Evolutionary conservation across 441 rosid species (phyloP).

Genomic region (Raphanus hybrid): DNA sequence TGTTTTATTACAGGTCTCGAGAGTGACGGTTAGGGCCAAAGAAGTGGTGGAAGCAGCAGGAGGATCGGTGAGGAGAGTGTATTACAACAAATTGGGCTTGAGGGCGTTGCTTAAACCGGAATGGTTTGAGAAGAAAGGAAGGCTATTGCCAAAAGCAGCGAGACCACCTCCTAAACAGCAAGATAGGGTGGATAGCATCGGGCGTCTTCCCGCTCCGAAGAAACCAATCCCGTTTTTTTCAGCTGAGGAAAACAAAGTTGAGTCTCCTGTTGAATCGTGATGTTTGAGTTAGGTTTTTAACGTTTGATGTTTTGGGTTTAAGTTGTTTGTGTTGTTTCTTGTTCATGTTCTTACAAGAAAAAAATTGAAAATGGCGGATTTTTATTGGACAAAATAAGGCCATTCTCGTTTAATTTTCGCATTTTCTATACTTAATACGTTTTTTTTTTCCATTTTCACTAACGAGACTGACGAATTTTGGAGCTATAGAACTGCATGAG

Average conservation of each 20-base stretch:
- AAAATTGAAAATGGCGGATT: neutral
- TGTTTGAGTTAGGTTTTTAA: neutral
- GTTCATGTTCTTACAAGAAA: neutral
- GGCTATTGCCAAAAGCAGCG: conserved; percentile 83
- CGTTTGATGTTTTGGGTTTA: neutral
- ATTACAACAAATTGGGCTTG: conserved; percentile 87
- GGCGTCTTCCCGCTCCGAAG: conserved; percentile 88
- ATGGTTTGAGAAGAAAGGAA: conserved; percentile 99
- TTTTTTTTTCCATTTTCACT: no score
- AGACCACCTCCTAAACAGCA: conserved; percentile 89
- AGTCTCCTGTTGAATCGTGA: conserved; percentile 45
- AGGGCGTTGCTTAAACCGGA: conserved; percentile 88
- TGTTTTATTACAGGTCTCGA: conserved; percentile 62
- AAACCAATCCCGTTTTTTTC: conserved; percentile 77
- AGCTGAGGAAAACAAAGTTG: conserved; percentile 47
- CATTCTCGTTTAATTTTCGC: neutral
- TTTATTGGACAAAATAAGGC: conserved; percentile 16
- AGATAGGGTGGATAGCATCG: conserved; percentile 90
- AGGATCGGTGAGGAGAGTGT: conserved; percentile 85
- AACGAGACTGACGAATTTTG: no score
- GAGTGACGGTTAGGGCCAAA: conserved; percentile 90
- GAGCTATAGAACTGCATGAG: no score
- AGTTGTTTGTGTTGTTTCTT: conserved; percentile 23
- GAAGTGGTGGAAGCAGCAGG: conserved; percentile 89
- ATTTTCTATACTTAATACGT: no score